Base-by-base conservation (phyloP, 495 filamentous ascomycete species). In the Trichocladium antarcticum region DNA sequence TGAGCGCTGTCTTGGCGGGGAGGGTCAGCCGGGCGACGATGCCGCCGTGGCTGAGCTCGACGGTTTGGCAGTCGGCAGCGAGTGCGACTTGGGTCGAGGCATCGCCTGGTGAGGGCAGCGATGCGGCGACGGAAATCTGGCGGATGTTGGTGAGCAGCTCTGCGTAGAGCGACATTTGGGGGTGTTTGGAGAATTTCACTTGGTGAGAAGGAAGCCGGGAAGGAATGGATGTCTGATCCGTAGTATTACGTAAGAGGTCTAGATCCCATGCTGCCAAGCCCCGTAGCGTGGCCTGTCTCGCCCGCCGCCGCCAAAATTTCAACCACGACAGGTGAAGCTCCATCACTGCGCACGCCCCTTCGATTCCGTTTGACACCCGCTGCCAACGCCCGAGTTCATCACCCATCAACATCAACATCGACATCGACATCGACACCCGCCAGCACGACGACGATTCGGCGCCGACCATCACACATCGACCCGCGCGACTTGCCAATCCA, bases 111-210 rank as follows among this genome's bases (percentile, higher is more conserved):
- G 75, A 74, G 12, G 74, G 71, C 2, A 92, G 70, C 0, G 81
- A 80, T 5, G 81, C 79, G 50, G 81, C 82, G 16, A 94, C 68
- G 4, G 84, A 85, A 37, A 94, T 74, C 63, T 89, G 85, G 11
- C 82, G 81, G 55, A 98, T 93, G 59, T 95, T 87, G 50, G 80
- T 73, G 5, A 96, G 74, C 0, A 92, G 77, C 72, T 98, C 92
- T 14, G 89, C 87, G 60, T 96, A 89, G 16, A 95, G 70, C 37
- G 14, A 32, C 55, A 61, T 65, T 62, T 24, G 34, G 17, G n/a
- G 20, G 11, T 14, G 31, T 6, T 28, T 39, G 35, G n/a, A n/a
- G n/a, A n/a, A n/a, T n/a, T n/a, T n/a, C n/a, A n/a, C n/a, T n/a
- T n/a, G n/a, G n/a, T 29, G 29, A 34, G 27, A 5, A 14, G 31